phyloP scores from a whole-genome alignment of 2,329 filamentous ascomycete genomes.

The Diaporthe ampelina region DNA sequence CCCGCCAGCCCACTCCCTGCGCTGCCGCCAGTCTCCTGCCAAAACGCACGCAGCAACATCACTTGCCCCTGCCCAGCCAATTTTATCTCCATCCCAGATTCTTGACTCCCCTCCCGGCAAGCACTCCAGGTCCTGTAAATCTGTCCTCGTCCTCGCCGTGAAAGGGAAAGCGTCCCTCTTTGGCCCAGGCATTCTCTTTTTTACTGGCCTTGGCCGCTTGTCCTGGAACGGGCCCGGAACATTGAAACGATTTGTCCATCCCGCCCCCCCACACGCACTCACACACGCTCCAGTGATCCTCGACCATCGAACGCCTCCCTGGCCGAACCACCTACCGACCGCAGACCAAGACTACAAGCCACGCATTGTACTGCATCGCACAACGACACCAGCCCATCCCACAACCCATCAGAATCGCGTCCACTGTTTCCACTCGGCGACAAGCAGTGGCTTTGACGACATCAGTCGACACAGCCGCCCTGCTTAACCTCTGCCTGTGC shows the following conservation, averaged over 20 bases:
- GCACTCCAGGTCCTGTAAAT: slow-evolving; percentile 13
- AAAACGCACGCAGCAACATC: slow-evolving; percentile 25
- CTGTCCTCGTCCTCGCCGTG: slow-evolving; percentile 31
- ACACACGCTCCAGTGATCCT: slow-evolving; percentile 25
- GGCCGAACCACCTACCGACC: slow-evolving; percentile 23
- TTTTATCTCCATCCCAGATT: slow-evolving; percentile 35
- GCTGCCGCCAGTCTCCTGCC: slow-evolving; percentile 8
- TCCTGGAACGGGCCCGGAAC: slow-evolving; percentile 32
- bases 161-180: slow-evolving; percentile 28
- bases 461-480: slow-evolving; percentile 18
- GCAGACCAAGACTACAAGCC: slow-evolving; percentile 4
- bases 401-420: not conserved
- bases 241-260: slow-evolving; percentile 32
- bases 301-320: slow-evolving; percentile 29
- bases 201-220: slow-evolving; percentile 19
- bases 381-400: slow-evolving; percentile 8
- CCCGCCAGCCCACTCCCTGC: slow-evolving; percentile 22
- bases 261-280: slow-evolving; percentile 14
- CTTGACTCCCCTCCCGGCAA: slow-evolving; percentile 29
- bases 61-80: slow-evolving; percentile 35
- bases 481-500: slow-evolving; percentile 29
- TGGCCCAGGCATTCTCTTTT: slow-evolving; percentile 21
- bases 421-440: not conserved
- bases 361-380: slow-evolving; percentile 31
- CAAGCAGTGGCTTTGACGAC: not conserved